A percentile compares a stretch with the other conserved stretches of the same genome.
Conservation (phyloP, 2,329 filamentous ascomycete genomes). For the Exophiala lecanii-corni region DNA sequence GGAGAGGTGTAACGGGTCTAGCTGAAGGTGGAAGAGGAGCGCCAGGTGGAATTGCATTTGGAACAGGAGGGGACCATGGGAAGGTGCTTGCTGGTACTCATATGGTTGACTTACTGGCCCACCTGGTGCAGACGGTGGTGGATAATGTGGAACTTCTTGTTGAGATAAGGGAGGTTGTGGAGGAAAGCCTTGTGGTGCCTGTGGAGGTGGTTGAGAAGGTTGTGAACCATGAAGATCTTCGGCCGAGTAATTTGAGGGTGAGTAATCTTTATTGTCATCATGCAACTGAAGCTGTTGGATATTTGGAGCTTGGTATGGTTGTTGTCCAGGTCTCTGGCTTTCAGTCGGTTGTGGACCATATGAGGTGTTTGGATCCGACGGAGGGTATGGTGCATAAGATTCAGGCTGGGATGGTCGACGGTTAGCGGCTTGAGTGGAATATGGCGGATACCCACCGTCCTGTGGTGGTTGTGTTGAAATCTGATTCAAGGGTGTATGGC, state of each 20-base stretch:
- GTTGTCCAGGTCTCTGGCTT: conserved; percentile 15
- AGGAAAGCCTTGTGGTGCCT: conserved; percentile 5
- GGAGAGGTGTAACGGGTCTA: conserved; percentile 10
- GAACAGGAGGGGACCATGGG: conserved; percentile 19
- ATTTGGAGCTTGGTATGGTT: conserved; percentile 17
- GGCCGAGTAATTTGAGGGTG: conserved; percentile 37
- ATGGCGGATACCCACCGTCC: conserved; percentile 32
- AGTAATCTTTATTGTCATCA: conserved; percentile 32
- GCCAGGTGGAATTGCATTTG: conserved; percentile 1
- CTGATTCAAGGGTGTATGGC: conserved; percentile 43
- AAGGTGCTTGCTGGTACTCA: conserved; percentile 20
- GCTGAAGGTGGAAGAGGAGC: not conserved
- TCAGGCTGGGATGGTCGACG: conserved; percentile 22
- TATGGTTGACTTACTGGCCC: conserved; percentile 9
- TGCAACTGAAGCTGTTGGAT: conserved; percentile 31
- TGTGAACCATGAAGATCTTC: conserved; percentile 24
- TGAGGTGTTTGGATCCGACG: conserved; percentile 6
- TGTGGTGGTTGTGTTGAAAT: conserved; percentile 17
- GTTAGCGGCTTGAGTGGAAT: conserved; percentile 39
- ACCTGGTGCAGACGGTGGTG: conserved; percentile 12
- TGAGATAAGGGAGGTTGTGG: conserved; percentile 19
- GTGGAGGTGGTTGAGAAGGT: conserved; percentile 4
- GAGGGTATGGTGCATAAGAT: conserved; percentile 49
- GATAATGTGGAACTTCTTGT: conserved; percentile 95
- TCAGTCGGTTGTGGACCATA: conserved; percentile 29